Percentiles rank a stretch among this genome's conserved stretches.
Conservation (phyloP, 371 early-diverging fungal genomes). For the Mortierella sp. region DNA sequence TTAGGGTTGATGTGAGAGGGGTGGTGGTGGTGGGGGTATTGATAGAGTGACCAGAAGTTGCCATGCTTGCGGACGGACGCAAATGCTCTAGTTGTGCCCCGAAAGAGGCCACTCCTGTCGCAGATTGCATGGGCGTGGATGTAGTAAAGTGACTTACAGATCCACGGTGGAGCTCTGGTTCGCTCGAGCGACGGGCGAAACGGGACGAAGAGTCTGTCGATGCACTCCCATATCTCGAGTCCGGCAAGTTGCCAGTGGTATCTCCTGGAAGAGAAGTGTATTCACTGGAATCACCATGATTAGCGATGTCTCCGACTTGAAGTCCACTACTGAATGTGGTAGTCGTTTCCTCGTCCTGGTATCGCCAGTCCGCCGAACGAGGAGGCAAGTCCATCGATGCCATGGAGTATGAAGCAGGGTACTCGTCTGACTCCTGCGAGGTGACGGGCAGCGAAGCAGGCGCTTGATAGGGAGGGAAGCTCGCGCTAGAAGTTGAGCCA, state of each 20-base stretch:
- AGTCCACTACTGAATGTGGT: neutral
- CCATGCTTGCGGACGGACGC: neutral
- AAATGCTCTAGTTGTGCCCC: neutral
- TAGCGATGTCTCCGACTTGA: neutral
- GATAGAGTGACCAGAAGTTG: neutral
- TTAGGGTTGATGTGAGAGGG: neutral
- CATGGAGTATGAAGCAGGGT: slow-evolving; percentile 10
- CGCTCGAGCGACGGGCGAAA: neutral
- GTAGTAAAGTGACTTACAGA: slow-evolving; percentile 5
- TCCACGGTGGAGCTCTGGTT: neutral
- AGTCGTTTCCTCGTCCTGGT: neutral
- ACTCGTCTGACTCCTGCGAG: neutral
- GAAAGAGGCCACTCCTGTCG: neutral
- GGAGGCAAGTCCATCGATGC: slow-evolving; percentile 7
- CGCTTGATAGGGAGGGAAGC: neutral
- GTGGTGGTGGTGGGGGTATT: neutral
- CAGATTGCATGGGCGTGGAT: neutral
- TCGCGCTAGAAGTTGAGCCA: neutral
- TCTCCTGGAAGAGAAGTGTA: neutral
- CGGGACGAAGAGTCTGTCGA: neutral
- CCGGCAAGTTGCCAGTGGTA: neutral
- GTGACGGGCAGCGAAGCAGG: neutral
- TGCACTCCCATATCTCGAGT: neutral
- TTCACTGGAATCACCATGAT: neutral
- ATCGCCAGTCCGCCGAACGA: slow-evolving; percentile 10